Evolutionary conservation across 495 filamentous ascomycete genomes (phyloP).

Genomic region (Hypomontagnella monticulosa): DNA sequence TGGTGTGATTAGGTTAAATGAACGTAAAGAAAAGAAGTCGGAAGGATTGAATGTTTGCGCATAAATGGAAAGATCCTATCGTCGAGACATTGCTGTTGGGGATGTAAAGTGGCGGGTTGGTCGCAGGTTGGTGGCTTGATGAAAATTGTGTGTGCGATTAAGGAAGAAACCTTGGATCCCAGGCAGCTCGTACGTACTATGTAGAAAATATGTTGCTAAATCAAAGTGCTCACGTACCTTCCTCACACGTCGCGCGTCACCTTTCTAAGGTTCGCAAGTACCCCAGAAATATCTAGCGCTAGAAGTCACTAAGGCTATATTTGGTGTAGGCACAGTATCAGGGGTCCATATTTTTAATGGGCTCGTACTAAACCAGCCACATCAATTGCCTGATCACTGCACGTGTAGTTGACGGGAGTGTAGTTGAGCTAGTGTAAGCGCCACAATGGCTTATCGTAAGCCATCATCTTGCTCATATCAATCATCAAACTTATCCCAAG

Average conservation of each 20-base stretch:
- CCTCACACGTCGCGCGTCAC: slow-evolving; percentile 29
- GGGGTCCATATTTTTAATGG: no score
- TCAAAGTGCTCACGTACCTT: slow-evolving; percentile 24
- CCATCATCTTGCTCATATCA: no score
- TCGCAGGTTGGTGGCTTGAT: slow-evolving; percentile 1
- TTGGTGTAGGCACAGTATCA: not conserved
- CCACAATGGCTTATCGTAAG: no score
- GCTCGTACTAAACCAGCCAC: no score
- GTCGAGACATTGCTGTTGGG: slow-evolving; percentile 23
- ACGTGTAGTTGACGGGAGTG: no score
- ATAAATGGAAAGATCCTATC: slow-evolving; percentile 7
- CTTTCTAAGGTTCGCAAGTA: not conserved
- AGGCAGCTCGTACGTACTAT: no score
- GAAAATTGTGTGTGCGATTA: slow-evolving; percentile 14
- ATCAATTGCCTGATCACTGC: no score
- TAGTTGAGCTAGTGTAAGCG: no score
- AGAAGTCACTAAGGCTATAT: slow-evolving; percentile 2
- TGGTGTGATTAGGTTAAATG: slow-evolving; percentile 2
- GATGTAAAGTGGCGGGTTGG: slow-evolving; percentile 5
- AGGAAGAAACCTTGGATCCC: not conserved
- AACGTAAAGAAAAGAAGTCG: slow-evolving; percentile 3
- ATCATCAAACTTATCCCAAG: no score
- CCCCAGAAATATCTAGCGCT: not conserved
- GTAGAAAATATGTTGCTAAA: slow-evolving; percentile 19
- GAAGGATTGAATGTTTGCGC: slow-evolving; percentile 17